phyloP scores from a whole-genome alignment of 768 basidiomycete genomes.

The Suillus alpinus region DNA sequence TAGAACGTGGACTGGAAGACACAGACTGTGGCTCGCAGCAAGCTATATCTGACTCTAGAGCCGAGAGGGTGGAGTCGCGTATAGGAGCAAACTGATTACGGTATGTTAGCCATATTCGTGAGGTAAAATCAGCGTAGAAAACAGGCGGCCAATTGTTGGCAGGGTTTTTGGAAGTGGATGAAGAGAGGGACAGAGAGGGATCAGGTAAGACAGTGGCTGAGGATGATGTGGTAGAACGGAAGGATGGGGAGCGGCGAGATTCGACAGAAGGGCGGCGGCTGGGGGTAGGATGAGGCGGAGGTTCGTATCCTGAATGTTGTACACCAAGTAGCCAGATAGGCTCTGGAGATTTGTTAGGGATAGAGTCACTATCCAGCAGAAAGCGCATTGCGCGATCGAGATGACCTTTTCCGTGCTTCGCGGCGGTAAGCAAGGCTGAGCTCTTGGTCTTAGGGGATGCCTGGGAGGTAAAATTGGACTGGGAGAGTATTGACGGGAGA shows the following conservation, averaged over 20 bases:
- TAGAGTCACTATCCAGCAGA: constrained; percentile 87
- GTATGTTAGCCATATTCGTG: constrained; percentile 89
- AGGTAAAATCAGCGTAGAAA: constrained; percentile 88
- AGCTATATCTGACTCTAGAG: constrained; percentile 37
- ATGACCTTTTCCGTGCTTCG: constrained; percentile 72
- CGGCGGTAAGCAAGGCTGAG: constrained; percentile 60
- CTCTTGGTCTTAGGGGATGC: constrained; percentile 43
- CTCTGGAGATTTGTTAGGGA: constrained; percentile 76
- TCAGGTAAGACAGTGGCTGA: constrained; percentile 28
- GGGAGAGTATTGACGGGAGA: constrained; percentile 56
- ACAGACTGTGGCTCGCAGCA: constrained; percentile 31
- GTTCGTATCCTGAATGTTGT: constrained; percentile 72
- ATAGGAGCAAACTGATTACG: constrained; percentile 85
- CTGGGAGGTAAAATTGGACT: constrained; percentile 33
- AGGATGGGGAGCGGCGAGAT: constrained; percentile 40
- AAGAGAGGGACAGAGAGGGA: constrained; percentile 35
- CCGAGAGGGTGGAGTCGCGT: constrained; percentile 52
- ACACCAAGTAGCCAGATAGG: constrained; percentile 91
- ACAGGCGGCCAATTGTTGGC: constrained; percentile 66
- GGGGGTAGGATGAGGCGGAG: constrained; percentile 26
- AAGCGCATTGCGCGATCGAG: constrained; percentile 85
- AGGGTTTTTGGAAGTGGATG: constrained; percentile 28
- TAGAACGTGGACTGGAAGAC: constrained; percentile 41
- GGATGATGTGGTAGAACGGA: constrained; percentile 44
- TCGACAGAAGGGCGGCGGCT: constrained; percentile 39